These are phyloP conservation scores for Gynostemma pentaphyllum DNA, from an alignment of 306 rosid species.

Conservation along the genomic window DNA sequence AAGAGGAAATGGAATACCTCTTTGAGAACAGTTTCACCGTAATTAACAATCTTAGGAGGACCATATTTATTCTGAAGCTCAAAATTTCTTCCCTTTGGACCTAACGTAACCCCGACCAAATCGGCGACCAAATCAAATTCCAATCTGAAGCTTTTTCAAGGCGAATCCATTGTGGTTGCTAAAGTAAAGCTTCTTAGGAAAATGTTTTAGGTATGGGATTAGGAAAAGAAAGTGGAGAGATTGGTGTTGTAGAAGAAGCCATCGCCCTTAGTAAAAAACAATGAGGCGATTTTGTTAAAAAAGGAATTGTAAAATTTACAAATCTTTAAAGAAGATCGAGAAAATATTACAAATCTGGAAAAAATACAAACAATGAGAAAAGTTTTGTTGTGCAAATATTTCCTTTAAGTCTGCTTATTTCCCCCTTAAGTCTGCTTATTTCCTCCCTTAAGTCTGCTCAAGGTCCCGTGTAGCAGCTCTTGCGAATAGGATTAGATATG, in stretches of 20 bases:
- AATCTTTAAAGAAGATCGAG: too few relatives aligned
- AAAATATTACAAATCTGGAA: too few relatives aligned
- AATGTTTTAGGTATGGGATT: constrained; percentile 33
- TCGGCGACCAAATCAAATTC: constrained; percentile 77
- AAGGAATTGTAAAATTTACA: too few relatives aligned
- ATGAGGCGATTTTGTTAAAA: too few relatives aligned
- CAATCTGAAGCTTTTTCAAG: constrained; percentile 74
- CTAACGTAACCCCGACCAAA: constrained; percentile 83
- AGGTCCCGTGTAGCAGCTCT: too few relatives aligned
- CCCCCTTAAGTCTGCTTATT: too few relatives aligned
- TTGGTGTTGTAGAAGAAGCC: constrained; percentile 50
- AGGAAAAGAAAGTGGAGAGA: constrained; percentile 44
- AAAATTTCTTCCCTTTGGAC: constrained; percentile 90
- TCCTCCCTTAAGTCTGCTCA: too few relatives aligned
- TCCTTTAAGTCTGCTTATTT: too few relatives aligned
- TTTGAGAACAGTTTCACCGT: constrained; percentile 88
- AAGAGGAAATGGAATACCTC: too few relatives aligned
- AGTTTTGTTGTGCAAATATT: too few relatives aligned
- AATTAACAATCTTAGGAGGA: constrained; percentile 88
- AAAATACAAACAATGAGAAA: too few relatives aligned
- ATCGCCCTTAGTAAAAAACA: constrained; percentile 18
- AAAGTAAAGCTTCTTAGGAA: constrained; percentile 62
- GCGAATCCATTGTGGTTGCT: constrained; percentile 64
- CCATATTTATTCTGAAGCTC: constrained; percentile 81
- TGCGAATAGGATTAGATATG: too few relatives aligned